A percentile compares a stretch with the other conserved stretches of the same genome.
phyloP scores from a whole-genome alignment of 306 rosid genomes.

The Trichosanthes truncata region DNA sequence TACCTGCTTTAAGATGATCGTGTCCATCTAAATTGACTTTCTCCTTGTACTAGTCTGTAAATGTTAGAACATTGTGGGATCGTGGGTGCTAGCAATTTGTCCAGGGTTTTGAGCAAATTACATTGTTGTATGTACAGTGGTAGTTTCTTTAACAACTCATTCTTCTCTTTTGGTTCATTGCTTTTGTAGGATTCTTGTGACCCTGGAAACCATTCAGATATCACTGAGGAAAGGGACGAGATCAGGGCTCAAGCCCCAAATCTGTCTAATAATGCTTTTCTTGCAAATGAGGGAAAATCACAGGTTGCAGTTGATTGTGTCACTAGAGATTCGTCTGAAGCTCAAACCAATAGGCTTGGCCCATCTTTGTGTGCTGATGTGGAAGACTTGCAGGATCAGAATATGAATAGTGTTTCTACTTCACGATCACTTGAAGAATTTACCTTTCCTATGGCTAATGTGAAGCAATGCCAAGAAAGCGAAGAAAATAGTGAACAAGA shows the following conservation, averaged over 20 bases:
- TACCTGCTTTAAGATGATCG: not conserved
- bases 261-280: slow-evolving; percentile 18
- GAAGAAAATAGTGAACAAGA: slow-evolving; percentile 19
- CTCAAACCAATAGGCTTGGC: slow-evolving; percentile 23
- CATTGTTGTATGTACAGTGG: not conserved
- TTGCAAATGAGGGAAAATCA: slow-evolving; percentile 29
- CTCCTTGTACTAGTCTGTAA: not conserved
- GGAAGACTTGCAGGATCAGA: slow-evolving; percentile 20
- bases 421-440: slow-evolving; percentile 37
- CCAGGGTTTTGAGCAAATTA: not conserved
- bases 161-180: slow-evolving; percentile 13
- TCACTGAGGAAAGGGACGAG: slow-evolving; percentile 75
- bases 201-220: slow-evolving; percentile 76
- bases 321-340: slow-evolving; percentile 25
- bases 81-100: not conserved
- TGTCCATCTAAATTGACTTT: not conserved
- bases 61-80: not conserved
- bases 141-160: not conserved
- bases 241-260: slow-evolving; percentile 38
- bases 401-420: slow-evolving; percentile 16
- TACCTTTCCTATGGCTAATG: slow-evolving; percentile 27
- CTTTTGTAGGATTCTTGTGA: slow-evolving; percentile 63
- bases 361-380: slow-evolving; percentile 22
- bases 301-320: slow-evolving; percentile 14
- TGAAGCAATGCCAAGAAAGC: slow-evolving; percentile 32